Percentiles rank a stretch among this genome's conserved stretches.
phyloP scores from a whole-genome alignment of 2,329 filamentous ascomycete genomes.

The Sclerotinia sclerotiorum region DNA sequence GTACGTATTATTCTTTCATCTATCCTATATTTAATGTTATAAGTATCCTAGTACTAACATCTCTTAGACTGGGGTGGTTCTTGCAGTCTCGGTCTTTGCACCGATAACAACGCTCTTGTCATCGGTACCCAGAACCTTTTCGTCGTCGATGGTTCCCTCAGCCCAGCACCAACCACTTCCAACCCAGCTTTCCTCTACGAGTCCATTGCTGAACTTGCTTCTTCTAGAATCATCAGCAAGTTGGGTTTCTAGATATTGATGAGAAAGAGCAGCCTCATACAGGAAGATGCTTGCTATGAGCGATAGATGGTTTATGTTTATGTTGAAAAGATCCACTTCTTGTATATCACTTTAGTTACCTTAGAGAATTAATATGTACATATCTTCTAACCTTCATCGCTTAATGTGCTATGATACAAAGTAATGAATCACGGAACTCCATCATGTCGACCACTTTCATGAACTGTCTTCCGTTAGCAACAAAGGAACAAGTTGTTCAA shows the following conservation, averaged over 20 bases:
- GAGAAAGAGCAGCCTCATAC: not conserved
- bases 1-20: not conserved
- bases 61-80: slow-evolving; percentile 17
- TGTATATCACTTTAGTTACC: not conserved
- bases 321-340: not conserved
- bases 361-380: not conserved
- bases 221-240: not conserved
- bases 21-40: not conserved
- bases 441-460: not conserved
- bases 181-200: slow-evolving; percentile 9
- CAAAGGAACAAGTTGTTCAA: not conserved
- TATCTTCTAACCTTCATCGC: not conserved
- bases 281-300: not conserved
- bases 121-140: not conserved
- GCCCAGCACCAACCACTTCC: slow-evolving; percentile 12
- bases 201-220: slow-evolving; percentile 3
- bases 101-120: not conserved
- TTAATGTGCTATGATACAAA: not conserved
- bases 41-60: not conserved
- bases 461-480: not conserved
- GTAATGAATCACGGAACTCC: no score
- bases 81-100: slow-evolving; percentile 7
- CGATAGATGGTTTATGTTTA: not conserved
- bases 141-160: slow-evolving; percentile 12
- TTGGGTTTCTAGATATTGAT: not conserved